Conservation (phyloP, 2,329 filamentous ascomycete species). For the Nothopassalora personata region DNA sequence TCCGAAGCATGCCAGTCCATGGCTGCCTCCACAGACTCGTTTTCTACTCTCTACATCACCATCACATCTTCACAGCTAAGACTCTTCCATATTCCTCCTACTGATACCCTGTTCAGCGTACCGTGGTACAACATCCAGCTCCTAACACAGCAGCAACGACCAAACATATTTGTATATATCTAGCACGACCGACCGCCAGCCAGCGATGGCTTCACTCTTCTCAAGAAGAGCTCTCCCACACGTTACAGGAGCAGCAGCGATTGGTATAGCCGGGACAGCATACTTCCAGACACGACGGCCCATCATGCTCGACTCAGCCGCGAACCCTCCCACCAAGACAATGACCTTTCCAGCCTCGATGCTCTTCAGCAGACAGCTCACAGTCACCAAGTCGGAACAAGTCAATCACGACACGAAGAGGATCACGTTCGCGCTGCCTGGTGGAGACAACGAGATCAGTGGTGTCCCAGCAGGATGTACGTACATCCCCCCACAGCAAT, state of each 20-base stretch:
- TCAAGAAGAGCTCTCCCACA: constrained; percentile 15
- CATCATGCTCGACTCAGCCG: constrained; percentile 25
- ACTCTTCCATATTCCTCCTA: background rate
- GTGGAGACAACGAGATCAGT: constrained; percentile 25
- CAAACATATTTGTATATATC: background rate
- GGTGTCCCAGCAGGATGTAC: constrained; percentile 29
- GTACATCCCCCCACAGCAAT: background rate
- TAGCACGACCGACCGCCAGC: background rate
- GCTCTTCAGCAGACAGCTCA: constrained; percentile 30
- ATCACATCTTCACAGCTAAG: background rate
- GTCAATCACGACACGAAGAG: constrained; percentile 32
- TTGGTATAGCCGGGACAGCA: constrained; percentile 12
- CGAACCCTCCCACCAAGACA: constrained; percentile 22
- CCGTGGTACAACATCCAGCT: background rate
- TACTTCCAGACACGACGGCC: constrained; percentile 10
- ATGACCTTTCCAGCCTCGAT: constrained; percentile 29
- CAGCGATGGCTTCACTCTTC: constrained; percentile 16
- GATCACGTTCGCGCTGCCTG: constrained; percentile 30
- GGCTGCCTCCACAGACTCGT: background rate
- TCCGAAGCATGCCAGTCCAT: background rate
- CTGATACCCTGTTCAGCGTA: background rate
- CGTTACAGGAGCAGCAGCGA: constrained; percentile 11
- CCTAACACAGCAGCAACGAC: background rate
- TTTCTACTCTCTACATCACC: background rate
- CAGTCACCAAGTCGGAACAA: constrained; percentile 28